Base-by-base conservation (phyloP, 2,329 filamentous ascomycete species). In the Chrysoporthe deuterocubensis region DNA sequence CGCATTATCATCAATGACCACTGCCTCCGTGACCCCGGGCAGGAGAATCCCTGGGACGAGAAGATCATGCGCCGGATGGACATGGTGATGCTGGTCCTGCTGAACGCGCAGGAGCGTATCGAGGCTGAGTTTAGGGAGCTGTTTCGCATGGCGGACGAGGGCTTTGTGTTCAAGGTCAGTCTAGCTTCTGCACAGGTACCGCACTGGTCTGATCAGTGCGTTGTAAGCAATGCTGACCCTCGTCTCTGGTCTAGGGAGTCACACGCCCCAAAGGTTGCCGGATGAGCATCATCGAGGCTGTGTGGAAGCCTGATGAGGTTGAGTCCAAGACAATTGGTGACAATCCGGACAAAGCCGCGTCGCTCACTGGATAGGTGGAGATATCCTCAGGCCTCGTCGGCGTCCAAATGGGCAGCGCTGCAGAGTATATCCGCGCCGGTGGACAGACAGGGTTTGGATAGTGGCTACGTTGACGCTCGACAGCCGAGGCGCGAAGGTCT, bases 81-180 rank as follows among this genome's bases (percentile, higher is more conserved):
- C 68, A 71, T 82, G 54, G 76, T 82, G 46, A 83, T 83, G 81
- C 71, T 83, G 62, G 74, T 76, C 8, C 69, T 82, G 60, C 73
- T 82, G 46, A 83, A 83, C 71, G 77, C 81, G 8, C 77, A 80
- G 71, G 82, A 83, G 75, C 75, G 83, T 3, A 79, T 78, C 42
- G 77, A 79, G 59, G 75, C 71, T 3, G 82, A 85, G 69, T 85
- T 83, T 72, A 71, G 72, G 64, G 74, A 73, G 21, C 64, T 85
- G 50, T 84, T 85, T 70, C 71, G 71, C 46, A 71, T 72, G 46
- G 81, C 78, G 0, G 77, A 81, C 69, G 63, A 71, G 26, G 71
- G 80, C 0, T 83, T 83, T 61, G 74, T 75, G 26, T 80, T 78
- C 71, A 74, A 77, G 70, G 76, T 78, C 4, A 54, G 73, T 70